A percentile compares a stretch with the other conserved stretches of the same genome.
Evolutionary conservation across 2,329 filamentous ascomycete species (phyloP).

Genomic region (Pseudogymnoascus sp.): DNA sequence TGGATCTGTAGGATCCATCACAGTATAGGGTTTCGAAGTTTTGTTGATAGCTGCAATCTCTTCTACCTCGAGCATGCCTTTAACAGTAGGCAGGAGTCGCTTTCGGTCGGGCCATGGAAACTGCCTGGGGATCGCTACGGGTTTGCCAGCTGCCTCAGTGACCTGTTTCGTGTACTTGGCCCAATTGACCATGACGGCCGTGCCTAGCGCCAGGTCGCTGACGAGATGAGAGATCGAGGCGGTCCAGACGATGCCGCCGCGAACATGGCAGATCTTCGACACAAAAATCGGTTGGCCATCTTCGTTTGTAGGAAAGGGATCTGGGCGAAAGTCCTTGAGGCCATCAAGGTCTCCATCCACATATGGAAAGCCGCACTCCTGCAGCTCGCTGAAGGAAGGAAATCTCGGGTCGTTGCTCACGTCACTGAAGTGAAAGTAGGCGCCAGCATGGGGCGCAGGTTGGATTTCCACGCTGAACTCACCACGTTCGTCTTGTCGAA

Average conservation of each 20-base stretch:
- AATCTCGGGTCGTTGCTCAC: not conserved
- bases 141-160: not conserved
- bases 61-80: not conserved
- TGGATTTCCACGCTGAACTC: not conserved
- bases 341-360: constrained; percentile 7
- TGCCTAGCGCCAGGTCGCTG: not conserved
- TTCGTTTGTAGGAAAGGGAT: not conserved
- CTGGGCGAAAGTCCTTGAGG: not conserved
- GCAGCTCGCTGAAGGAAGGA: not conserved
- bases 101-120: constrained; percentile 1
- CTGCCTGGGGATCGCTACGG: not conserved
- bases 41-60: constrained; percentile 2
- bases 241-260: constrained; percentile 1
- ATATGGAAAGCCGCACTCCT: not conserved
- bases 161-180: constrained; percentile 6
- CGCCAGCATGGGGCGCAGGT: constrained; percentile 1
- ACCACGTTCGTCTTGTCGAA: not conserved
- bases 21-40: not conserved
- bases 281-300: not conserved
- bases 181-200: not conserved
- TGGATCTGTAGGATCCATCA: constrained; percentile 3
- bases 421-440: constrained; percentile 2
- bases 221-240: not conserved
- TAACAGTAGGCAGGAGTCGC: not conserved
- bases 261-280: not conserved